phyloP scores from a whole-genome alignment of 768 basidiomycete species.

The Agaricus subrufescens region DNA sequence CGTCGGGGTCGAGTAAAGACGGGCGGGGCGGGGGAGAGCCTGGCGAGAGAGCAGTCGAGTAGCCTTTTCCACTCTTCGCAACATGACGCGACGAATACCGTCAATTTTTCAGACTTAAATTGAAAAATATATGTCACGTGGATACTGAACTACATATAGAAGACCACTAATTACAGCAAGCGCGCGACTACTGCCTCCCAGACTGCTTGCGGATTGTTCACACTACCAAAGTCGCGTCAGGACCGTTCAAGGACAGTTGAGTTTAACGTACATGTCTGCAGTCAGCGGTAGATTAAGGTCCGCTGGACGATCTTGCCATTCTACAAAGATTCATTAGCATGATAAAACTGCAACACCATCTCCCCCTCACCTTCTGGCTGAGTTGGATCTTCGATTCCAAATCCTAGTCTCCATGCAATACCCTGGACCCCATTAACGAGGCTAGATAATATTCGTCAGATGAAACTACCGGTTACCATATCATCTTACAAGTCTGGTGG shows the following conservation, averaged over 20 bases:
- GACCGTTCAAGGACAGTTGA: background rate
- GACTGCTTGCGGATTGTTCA: constrained; percentile 53
- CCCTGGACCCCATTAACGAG: constrained; percentile 54
- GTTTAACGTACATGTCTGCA: constrained; percentile 36
- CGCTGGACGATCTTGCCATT: constrained; percentile 59
- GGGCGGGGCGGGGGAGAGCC: constrained; percentile 61
- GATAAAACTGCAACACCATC: background rate
- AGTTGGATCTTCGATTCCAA: constrained; percentile 46
- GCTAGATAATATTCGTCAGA: constrained; percentile 20
- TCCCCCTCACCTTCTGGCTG: constrained; percentile 51
- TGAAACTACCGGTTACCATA: background rate
- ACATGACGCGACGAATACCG: background rate
- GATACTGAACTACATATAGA: too few relatives aligned
- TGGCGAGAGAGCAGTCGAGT: constrained; percentile 61
- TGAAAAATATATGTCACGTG: too few relatives aligned
- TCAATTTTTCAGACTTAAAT: too few relatives aligned
- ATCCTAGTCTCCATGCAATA: constrained; percentile 60
- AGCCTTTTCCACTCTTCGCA: constrained; percentile 29
- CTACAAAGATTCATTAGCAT: constrained; percentile 20
- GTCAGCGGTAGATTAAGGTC: constrained; percentile 50
- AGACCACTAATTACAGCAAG: constrained; percentile 10
- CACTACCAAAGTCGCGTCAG: constrained; percentile 24
- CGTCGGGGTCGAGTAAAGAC: constrained; percentile 66
- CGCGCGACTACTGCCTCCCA: constrained; percentile 44
- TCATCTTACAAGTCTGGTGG: constrained; percentile 56